These are phyloP conservation scores for Penicillium sp. DNA, from an alignment of 2,329 filamentous ascomycete species.

Conservation along the genomic window DNA sequence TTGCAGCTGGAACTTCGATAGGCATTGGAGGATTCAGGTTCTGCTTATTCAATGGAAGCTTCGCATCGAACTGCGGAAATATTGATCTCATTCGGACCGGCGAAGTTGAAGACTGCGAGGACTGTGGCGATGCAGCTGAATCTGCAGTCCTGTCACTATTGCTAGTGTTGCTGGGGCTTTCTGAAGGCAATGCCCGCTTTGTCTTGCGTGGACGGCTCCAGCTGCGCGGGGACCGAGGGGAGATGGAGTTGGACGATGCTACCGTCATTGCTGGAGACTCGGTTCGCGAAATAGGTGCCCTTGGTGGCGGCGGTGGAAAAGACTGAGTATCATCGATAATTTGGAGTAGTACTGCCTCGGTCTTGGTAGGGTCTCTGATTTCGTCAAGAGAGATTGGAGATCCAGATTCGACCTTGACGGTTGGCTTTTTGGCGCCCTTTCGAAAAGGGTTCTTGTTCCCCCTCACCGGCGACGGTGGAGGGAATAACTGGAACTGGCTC, in stretches of 20 bases:
- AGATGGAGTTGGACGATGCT: constrained; percentile 9
- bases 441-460: constrained; percentile 34
- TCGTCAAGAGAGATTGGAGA: constrained; percentile 30
- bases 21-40: constrained; percentile 31
- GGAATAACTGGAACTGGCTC: constrained; percentile 41
- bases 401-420: constrained; percentile 18
- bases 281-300: constrained; percentile 15
- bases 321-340: constrained; percentile 36
- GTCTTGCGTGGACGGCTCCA: constrained; percentile 9
- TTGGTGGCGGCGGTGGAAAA: constrained; percentile 25
- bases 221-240: constrained; percentile 14
- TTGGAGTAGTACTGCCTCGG: constrained; percentile 37
- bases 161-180: constrained; percentile 12
- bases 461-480: constrained; percentile 30
- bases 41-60: constrained; percentile 35
- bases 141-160: constrained; percentile 12
- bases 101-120: constrained; percentile 23
- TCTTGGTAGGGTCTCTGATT: constrained; percentile 24
- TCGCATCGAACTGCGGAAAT: constrained; percentile 43
- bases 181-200: constrained; percentile 11
- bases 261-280: constrained; percentile 16
- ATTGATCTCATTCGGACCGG: constrained; percentile 43
- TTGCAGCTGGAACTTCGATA: constrained; percentile 9
- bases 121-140: constrained; percentile 14
- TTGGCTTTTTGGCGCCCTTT: constrained; percentile 23